phyloP scores from a whole-genome alignment of 257 asterid genomes.

The Coffea canephora region DNA sequence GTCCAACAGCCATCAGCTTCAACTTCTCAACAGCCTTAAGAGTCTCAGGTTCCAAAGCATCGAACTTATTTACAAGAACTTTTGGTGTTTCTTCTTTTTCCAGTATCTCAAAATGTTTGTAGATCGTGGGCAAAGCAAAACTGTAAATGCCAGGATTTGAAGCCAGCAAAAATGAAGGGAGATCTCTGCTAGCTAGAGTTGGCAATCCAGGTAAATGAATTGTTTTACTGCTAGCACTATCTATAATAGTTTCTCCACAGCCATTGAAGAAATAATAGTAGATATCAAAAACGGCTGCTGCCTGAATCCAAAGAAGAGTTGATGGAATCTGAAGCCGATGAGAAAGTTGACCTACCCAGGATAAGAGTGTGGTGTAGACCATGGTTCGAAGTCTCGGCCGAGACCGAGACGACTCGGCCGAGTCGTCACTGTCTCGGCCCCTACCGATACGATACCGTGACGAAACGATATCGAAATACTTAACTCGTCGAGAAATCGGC shows the following conservation, averaged over 20 bases:
- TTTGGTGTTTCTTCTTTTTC: constrained; percentile 32
- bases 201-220: neutral
- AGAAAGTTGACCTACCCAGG: neutral
- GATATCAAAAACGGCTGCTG: neutral
- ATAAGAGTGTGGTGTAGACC: neutral
- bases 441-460: too few species aligned
- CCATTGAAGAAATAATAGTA: neutral
- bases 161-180: constrained; percentile 5
- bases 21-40: constrained; percentile 21
- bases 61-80: constrained; percentile 46
- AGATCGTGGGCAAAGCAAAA: constrained; percentile 27
- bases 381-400: too few species aligned
- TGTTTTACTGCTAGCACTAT: neutral
- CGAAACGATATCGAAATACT: too few species aligned
- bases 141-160: neutral
- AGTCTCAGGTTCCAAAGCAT: constrained; percentile 33
- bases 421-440: too few species aligned
- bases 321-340: neutral
- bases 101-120: constrained; percentile 40
- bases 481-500: too few species aligned
- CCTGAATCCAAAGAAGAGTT: neutral
- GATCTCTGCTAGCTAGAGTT: neutral
- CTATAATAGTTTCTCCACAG: neutral
- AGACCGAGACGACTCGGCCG: too few species aligned
- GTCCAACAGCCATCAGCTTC: constrained; percentile 38